Evolutionary conservation across 2,329 filamentous ascomycete species (phyloP).

Genomic region (Zelopaecilomyces penicillatus): DNA sequence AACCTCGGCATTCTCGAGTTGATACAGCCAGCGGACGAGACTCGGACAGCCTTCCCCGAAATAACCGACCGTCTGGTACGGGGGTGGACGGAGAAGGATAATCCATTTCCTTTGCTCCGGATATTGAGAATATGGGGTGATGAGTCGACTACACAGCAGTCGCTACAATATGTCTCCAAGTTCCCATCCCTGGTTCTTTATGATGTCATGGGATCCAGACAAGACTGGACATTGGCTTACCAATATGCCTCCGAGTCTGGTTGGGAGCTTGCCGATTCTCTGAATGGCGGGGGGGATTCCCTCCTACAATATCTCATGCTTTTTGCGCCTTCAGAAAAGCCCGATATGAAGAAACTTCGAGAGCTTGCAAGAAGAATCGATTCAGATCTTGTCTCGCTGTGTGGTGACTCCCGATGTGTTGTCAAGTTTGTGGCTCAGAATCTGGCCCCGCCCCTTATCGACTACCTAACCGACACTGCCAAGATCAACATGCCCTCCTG

Average conservation of each 20-base stretch:
- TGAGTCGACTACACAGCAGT: constrained; percentile 28
- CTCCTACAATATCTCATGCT: constrained; percentile 28
- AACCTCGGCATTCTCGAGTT: constrained; percentile 43
- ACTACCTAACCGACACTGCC: constrained; percentile 25
- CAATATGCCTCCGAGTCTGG: constrained; percentile 19
- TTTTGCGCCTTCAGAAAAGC: constrained; percentile 21
- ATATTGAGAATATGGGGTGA: constrained; percentile 38
- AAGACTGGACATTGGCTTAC: constrained; percentile 26
- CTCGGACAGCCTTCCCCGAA: constrained; percentile 23
- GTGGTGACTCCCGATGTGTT: constrained; percentile 23
- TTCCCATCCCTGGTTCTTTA: constrained; percentile 39
- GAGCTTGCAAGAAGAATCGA: constrained; percentile 26
- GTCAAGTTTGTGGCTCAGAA: constrained; percentile 23
- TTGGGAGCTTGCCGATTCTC: constrained; percentile 24
- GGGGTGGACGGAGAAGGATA: constrained; percentile 33
- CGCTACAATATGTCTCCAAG: constrained; percentile 30
- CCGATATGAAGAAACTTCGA: constrained; percentile 13
- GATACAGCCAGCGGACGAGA: constrained; percentile 27
- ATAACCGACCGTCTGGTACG: constrained; percentile 38
- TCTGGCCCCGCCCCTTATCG: constrained; percentile 24
- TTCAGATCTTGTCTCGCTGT: constrained; percentile 25
- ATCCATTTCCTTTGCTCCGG: constrained; percentile 38
- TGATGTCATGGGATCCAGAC: constrained; percentile 29
- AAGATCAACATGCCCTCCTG: constrained; percentile 22
- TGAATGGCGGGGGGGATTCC: constrained; percentile 21